Evolutionary conservation across 2,329 filamentous ascomycete genomes (phyloP).

Genomic region (Aspergillus unguis): DNA sequence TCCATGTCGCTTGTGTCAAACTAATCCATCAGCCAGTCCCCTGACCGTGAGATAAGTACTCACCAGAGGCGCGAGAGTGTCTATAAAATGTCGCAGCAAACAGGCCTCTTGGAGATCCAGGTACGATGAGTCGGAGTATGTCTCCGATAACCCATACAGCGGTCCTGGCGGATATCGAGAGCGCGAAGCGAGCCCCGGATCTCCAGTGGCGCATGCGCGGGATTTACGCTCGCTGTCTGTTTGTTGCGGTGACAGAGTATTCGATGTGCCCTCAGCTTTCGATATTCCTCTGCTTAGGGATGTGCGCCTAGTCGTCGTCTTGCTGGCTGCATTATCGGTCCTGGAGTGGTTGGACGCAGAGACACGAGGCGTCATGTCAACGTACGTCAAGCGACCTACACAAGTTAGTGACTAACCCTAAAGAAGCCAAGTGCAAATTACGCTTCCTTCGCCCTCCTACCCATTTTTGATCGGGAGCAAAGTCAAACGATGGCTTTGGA

Average conservation of each 20-base stretch:
- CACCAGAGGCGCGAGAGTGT: slow-evolving; percentile 6
- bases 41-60: fast-evolving
- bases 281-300: background rate
- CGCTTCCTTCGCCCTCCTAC: background rate
- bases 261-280: background rate
- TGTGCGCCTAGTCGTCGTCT: background rate
- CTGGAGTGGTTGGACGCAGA: background rate
- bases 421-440: background rate
- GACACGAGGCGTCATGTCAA: background rate
- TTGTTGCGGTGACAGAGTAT: background rate
- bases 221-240: background rate
- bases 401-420: background rate
- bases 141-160: slow-evolving; percentile 1
- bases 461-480: slow-evolving; percentile 6
- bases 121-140: slow-evolving; percentile 4
- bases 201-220: background rate
- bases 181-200: background rate
- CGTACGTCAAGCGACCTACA: background rate
- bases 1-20: slow-evolving; percentile 10
- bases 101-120: slow-evolving; percentile 7
- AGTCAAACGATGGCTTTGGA: slow-evolving; percentile 5
- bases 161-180: slow-evolving; percentile 1
- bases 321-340: background rate
- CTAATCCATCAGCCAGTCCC: background rate
- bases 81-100: slow-evolving; percentile 8